Conservation (phyloP, 2,329 filamentous ascomycete species). For the Neurospora crassa region DNA sequence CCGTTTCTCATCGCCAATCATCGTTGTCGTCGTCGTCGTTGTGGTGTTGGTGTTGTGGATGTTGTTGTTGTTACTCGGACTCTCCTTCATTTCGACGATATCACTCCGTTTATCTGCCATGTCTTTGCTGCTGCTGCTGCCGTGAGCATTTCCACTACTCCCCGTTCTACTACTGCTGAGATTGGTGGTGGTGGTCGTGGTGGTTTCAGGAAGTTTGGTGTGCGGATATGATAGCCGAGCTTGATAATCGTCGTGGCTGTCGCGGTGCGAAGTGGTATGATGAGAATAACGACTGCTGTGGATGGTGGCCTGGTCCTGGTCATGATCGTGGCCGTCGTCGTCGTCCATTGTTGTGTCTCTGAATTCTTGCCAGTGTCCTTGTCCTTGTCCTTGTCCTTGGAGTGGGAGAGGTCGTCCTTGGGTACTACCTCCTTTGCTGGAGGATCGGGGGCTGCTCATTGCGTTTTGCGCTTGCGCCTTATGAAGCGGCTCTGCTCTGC, state of each 20-base stretch:
- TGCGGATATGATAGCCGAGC: background rate
- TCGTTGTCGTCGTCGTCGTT: background rate
- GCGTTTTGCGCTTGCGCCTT: background rate
- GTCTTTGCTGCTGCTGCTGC: no score
- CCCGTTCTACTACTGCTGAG: background rate
- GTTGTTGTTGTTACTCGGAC: background rate
- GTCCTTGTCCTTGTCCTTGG: background rate
- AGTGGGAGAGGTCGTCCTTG: background rate
- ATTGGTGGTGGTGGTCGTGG: background rate
- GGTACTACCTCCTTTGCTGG: background rate
- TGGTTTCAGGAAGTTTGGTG: background rate
- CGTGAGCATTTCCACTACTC: background rate
- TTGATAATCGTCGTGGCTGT: background rate
- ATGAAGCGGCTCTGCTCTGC: background rate
- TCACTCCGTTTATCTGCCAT: background rate
- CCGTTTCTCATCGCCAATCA: background rate
- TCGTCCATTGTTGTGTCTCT: background rate
- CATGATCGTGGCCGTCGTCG: background rate
- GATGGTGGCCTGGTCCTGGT: background rate
- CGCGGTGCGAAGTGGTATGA: background rate
- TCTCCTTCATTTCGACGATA: background rate
- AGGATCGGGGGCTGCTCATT: background rate
- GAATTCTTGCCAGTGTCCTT: background rate
- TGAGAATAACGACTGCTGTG: background rate
- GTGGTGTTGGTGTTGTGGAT: background rate